phyloP scores from a whole-genome alignment of 2,329 filamentous ascomycete genomes.

The Alternaria gaisen region DNA sequence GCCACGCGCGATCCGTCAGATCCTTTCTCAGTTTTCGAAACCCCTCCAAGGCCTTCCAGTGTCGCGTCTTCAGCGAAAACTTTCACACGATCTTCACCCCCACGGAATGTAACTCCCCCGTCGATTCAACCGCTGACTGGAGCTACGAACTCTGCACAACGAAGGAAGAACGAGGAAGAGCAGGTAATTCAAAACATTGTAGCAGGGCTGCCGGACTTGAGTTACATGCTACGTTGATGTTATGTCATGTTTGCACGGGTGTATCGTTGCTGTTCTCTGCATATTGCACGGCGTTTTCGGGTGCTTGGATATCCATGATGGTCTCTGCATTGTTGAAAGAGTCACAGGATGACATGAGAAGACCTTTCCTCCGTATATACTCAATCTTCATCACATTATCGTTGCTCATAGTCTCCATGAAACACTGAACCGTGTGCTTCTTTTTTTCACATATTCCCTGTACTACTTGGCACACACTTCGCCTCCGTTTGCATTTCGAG shows the following conservation, averaged over 20 bases:
- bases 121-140: slow-evolving; percentile 34
- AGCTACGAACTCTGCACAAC: slow-evolving; percentile 36
- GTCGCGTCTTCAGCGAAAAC: slow-evolving; percentile 22
- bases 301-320: not conserved
- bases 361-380: not conserved
- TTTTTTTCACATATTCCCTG: not conserved
- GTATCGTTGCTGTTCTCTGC: not conserved
- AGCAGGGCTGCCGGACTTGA: slow-evolving; percentile 39
- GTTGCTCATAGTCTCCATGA: not conserved
- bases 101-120: slow-evolving; percentile 27
- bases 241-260: not conserved
- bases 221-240: slow-evolving; percentile 41
- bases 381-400: not conserved
- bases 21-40: slow-evolving; percentile 40
- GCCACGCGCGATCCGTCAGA: slow-evolving; percentile 24
- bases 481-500: not conserved
- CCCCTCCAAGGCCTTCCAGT: slow-evolving; percentile 19
- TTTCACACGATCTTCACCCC: slow-evolving; percentile 32
- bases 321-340: not conserved
- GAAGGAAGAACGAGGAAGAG: slow-evolving; percentile 42
- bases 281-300: slow-evolving; percentile 3
- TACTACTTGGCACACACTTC: not conserved
- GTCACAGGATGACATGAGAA: not conserved
- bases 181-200: slow-evolving; percentile 38
- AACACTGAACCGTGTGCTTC: not conserved